Percentiles rank a stretch among this genome's conserved stretches.
phyloP scores from a whole-genome alignment of 257 asterid species.

The Solanum infundibuliforme region DNA sequence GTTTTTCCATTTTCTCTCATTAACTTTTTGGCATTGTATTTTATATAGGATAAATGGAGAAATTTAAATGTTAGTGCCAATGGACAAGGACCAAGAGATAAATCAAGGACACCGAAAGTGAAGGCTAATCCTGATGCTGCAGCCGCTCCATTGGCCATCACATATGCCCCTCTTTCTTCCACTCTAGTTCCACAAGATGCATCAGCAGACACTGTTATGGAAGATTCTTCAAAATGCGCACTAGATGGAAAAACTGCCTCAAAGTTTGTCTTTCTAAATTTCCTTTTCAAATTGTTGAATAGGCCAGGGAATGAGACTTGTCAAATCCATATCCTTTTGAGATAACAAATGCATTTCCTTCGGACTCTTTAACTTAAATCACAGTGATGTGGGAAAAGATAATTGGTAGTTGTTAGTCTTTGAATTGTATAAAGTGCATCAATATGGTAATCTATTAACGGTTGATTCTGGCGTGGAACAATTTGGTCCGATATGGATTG shows the following conservation, averaged over 20 bases:
- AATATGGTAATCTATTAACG: background rate
- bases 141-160: constrained; percentile 28
- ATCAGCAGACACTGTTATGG: constrained; percentile 22
- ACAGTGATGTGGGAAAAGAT: background rate
- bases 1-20: background rate
- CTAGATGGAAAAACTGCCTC: constrained; percentile 57
- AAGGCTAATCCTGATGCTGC: constrained; percentile 38
- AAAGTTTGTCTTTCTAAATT: constrained; percentile 32
- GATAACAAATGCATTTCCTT: background rate
- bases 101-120: constrained; percentile 39
- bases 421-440: background rate
- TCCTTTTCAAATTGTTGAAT: background rate
- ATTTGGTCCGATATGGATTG: background rate
- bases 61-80: constrained; percentile 64
- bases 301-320: background rate
- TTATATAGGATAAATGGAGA: constrained; percentile 80
- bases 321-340: background rate
- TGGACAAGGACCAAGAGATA: constrained; percentile 58
- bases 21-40: background rate
- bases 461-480: background rate
- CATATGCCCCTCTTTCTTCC: constrained; percentile 22
- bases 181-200: constrained; percentile 35
- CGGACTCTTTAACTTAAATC: background rate
- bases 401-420: background rate
- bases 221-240: constrained; percentile 40